These are phyloP conservation scores for Coffea eugenioides DNA, from an alignment of 257 asterid genomes.

Conservation along the genomic window DNA sequence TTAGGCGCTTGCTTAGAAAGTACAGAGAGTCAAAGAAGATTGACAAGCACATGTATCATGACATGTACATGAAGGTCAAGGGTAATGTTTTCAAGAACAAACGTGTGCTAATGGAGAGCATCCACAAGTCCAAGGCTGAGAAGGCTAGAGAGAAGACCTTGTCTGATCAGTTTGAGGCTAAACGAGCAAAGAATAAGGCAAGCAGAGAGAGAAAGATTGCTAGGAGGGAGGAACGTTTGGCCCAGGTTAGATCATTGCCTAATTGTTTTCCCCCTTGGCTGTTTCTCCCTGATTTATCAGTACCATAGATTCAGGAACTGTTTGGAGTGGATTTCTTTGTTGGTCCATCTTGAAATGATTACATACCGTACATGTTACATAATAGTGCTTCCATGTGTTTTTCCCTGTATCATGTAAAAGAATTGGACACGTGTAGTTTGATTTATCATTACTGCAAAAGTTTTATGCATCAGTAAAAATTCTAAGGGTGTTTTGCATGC, in stretches of 20 bases:
- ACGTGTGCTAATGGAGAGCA: conserved; percentile 93
- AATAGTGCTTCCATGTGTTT: not conserved
- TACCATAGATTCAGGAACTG: not conserved
- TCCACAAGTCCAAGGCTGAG: conserved; percentile 97
- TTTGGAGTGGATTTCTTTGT: not conserved
- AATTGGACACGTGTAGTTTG: not conserved
- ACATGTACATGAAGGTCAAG: conserved; percentile 98
- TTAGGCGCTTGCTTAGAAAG: conserved; percentile 88
- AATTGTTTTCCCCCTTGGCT: not conserved
- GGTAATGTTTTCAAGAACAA: conserved; percentile 97
- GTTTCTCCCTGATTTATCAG: not conserved
- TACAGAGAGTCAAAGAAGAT: conserved; percentile 89
- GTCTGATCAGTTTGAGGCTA: conserved; percentile 95
- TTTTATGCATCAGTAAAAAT: not conserved
- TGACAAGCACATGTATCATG: conserved; percentile 96
- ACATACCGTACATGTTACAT: not conserved
- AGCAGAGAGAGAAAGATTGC: conserved; percentile 91
- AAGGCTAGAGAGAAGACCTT: conserved; percentile 92
- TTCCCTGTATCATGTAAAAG: not conserved
- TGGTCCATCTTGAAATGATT: not conserved
- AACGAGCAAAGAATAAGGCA: conserved; percentile 96
- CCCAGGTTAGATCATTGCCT: conserved; percentile 49
- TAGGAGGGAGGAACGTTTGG: conserved; percentile 84
- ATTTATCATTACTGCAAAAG: not conserved
- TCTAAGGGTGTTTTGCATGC: not conserved